Evolutionary conservation across 768 basidiomycete genomes (phyloP).

Genomic region (Mrakia hoshinonis): DNA sequence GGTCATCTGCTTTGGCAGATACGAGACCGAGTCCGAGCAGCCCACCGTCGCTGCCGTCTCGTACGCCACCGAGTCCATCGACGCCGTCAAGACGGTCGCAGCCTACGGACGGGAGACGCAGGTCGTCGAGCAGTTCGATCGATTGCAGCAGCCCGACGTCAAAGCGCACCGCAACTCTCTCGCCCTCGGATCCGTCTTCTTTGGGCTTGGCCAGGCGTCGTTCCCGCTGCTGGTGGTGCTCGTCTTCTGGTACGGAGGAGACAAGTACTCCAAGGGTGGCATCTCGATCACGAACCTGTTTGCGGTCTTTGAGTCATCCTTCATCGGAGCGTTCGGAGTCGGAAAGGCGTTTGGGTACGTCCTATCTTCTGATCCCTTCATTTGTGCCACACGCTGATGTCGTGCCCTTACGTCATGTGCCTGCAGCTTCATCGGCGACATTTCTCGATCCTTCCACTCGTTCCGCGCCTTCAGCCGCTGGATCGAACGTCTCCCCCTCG

Average conservation of each 20-base stretch:
- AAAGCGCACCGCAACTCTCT: not conserved
- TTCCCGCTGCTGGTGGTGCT: not conserved
- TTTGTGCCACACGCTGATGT: no score
- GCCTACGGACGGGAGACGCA: constrained; percentile 21
- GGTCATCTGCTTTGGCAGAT: not conserved
- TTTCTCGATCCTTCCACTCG: not conserved
- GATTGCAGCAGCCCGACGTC: constrained; percentile 18
- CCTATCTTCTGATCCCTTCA: no score
- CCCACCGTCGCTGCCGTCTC: not conserved
- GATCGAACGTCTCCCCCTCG: constrained; percentile 9
- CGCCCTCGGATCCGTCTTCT: constrained; percentile 5
- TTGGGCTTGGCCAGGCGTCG: constrained; percentile 18
- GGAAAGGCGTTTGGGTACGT: constrained; percentile 11
- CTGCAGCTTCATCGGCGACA: no score
- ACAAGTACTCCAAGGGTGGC: not conserved
- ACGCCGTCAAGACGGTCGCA: constrained; percentile 25
- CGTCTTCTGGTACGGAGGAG: constrained; percentile 22
- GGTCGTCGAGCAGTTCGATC: constrained; percentile 5
- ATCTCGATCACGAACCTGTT: constrained; percentile 15
- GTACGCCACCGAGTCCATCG: constrained; percentile 11
- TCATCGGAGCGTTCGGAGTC: constrained; percentile 19
- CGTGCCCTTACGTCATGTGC: no score
- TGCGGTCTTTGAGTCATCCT: constrained; percentile 14
- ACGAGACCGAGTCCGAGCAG: constrained; percentile 9
- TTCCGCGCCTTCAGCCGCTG: not conserved